These are phyloP conservation scores for Skeletonema potamos DNA, from an alignment of 108 stramenopile species.

Conservation along the genomic window DNA sequence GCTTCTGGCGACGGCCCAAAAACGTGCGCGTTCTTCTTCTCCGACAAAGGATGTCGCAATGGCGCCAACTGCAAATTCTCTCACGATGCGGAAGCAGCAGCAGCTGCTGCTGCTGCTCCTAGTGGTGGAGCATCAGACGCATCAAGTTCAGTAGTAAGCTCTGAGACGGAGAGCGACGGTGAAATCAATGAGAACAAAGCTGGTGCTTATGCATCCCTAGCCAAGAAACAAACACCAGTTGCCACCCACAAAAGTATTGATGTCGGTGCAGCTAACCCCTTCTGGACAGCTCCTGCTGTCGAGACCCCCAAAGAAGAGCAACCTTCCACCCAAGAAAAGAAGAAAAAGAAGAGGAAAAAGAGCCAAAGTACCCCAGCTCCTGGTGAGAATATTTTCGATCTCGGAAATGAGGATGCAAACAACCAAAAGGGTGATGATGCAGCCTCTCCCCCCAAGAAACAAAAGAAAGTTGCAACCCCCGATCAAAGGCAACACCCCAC, in stretches of 20 bases:
- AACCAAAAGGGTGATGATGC: slow-evolving; percentile 17
- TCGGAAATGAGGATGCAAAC: slow-evolving; percentile 32
- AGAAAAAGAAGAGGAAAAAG: slow-evolving; percentile 43
- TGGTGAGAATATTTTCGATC: slow-evolving; percentile 34
- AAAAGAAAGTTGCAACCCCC: slow-evolving; percentile 28
- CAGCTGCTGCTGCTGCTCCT: slow-evolving; percentile 2
- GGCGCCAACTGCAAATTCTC: slow-evolving; percentile 83
- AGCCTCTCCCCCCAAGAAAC: slow-evolving; percentile 36
- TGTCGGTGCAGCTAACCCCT: slow-evolving; percentile 1
- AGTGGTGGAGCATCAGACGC: slow-evolving; percentile 10
- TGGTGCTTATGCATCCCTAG: slow-evolving; percentile 46
- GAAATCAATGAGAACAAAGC: slow-evolving; percentile 41
- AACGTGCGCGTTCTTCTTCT: slow-evolving; percentile 75
- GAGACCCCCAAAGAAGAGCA: slow-evolving; percentile 17
- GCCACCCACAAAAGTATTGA: slow-evolving; percentile 1
- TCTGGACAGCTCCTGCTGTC: slow-evolving; percentile 6
- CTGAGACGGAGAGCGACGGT: slow-evolving; percentile 67
- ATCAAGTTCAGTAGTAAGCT: slow-evolving; percentile 59
- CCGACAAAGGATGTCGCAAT: slow-evolving; percentile 76
- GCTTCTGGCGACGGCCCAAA: slow-evolving; percentile 44
- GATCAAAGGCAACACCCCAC: slow-evolving; percentile 10
- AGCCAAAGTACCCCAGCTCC: slow-evolving; percentile 10
- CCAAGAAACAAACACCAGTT: not conserved
- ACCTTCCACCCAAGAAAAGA: slow-evolving; percentile 24
- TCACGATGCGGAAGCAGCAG: slow-evolving; percentile 48